Percentiles rank a stretch among this genome's conserved stretches.
phyloP scores from a whole-genome alignment of 2,329 filamentous ascomycete species.

The Ilyonectria sp. region DNA sequence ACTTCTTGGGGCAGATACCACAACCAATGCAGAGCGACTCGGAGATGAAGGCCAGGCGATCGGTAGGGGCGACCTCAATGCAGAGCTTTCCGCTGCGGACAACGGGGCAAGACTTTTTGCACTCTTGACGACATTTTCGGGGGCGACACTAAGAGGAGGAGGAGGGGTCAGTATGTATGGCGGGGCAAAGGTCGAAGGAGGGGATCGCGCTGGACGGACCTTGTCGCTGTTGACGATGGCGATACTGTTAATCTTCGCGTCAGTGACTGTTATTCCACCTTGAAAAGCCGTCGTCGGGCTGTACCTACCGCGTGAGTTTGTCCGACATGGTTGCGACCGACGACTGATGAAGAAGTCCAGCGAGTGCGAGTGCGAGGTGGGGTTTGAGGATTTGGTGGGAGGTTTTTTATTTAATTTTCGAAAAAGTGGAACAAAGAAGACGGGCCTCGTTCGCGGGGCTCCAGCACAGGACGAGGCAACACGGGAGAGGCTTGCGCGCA shows the following conservation, averaged over 20 bases:
- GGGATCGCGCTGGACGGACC: slow-evolving; percentile 63
- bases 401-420: slow-evolving; percentile 35
- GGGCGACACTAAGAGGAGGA: slow-evolving; percentile 54
- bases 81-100: slow-evolving; percentile 97
- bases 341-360: slow-evolving; percentile 35
- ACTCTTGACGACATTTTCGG: slow-evolving; percentile 95
- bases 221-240: slow-evolving; percentile 99
- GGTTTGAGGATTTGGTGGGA: slow-evolving; percentile 35
- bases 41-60: slow-evolving; percentile 98
- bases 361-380: slow-evolving; percentile 30
- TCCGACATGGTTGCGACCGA: slow-evolving; percentile 79
- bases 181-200: slow-evolving; percentile 43
- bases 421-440: slow-evolving; percentile 35
- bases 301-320: slow-evolving; percentile 90
- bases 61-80: slow-evolving; percentile 91
- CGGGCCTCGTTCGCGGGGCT: slow-evolving; percentile 1
- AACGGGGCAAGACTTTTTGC: slow-evolving; percentile 98
- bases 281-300: neutral
- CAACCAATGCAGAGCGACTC: slow-evolving; percentile 97
- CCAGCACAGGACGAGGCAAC: slow-evolving; percentile 30
- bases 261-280: slow-evolving; percentile 36
- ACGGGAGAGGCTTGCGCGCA: slow-evolving; percentile 37
- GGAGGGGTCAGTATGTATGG: slow-evolving; percentile 48
- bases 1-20: slow-evolving; percentile 99
- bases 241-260: slow-evolving; percentile 75